Evolutionary conservation across 148 eudicot genomes (phyloP).

Genomic region (Linanthus parryae): DNA sequence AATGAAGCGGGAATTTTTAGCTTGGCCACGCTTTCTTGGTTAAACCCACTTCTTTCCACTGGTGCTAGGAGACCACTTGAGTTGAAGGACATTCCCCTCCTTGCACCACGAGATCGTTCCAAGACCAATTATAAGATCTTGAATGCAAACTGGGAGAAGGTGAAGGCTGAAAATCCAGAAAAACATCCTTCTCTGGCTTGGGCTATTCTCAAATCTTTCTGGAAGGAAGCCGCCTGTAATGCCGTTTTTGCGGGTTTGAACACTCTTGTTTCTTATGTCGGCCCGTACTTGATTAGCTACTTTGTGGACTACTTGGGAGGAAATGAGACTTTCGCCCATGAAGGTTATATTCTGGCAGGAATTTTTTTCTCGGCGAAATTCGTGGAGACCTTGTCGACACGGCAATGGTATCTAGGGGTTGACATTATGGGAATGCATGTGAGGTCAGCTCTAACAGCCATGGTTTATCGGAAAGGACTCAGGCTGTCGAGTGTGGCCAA

Average conservation of each 20-base stretch:
- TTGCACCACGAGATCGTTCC: slow-evolving; percentile 79
- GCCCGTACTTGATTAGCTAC: slow-evolving; percentile 90
- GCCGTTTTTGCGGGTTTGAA: slow-evolving; percentile 72
- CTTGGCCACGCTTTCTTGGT: slow-evolving; percentile 88
- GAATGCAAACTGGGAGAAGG: slow-evolving; percentile 73
- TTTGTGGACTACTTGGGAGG: slow-evolving; percentile 87
- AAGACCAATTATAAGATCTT: slow-evolving; percentile 66
- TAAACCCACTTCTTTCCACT: slow-evolving; percentile 72
- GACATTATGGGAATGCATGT: slow-evolving; percentile 85
- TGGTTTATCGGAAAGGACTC: slow-evolving; percentile 82
- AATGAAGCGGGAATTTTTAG: slow-evolving; percentile 79
- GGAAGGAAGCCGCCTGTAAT: slow-evolving; percentile 82
- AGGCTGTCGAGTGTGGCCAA: slow-evolving; percentile 67
- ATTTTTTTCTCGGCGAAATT: slow-evolving; percentile 67
- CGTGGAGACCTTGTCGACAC: slow-evolving; percentile 70
- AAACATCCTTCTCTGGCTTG: slow-evolving; percentile 68
- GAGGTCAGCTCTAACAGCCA: slow-evolving; percentile 85
- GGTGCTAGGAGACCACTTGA: slow-evolving; percentile 95
- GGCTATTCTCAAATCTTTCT: slow-evolving; percentile 75
- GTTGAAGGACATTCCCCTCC: slow-evolving; percentile 85
- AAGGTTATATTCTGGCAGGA: slow-evolving; percentile 85
- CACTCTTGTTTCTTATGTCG: slow-evolving; percentile 82
- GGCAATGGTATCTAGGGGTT: slow-evolving; percentile 86
- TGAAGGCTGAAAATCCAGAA: slow-evolving; percentile 48
- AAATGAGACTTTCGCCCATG: slow-evolving; percentile 52